These are phyloP conservation scores for Cutaneotrichosporon curvatum DNA, from an alignment of 1,284 basidiomycete genomes.

Conservation along the genomic window DNA sequence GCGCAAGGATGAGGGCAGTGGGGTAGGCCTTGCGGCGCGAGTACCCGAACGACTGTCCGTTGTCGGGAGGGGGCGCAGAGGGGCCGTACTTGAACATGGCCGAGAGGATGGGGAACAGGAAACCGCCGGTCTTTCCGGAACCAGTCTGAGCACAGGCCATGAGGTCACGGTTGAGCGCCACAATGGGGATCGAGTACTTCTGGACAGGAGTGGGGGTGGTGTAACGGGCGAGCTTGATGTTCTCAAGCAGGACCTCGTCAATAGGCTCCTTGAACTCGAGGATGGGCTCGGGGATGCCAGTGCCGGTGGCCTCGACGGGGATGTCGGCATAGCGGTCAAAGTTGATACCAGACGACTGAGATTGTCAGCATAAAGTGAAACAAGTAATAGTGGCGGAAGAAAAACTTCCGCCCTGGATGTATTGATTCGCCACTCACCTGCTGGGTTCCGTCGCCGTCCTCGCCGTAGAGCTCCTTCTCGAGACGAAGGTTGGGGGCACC, in stretches of 20 bases:
- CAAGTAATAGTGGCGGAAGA: slow-evolving; percentile 1
- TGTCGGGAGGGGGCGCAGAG: slow-evolving; percentile 52
- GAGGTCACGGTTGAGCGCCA: slow-evolving; percentile 80
- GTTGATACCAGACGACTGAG: slow-evolving; percentile 95
- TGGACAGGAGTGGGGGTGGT: slow-evolving; percentile 94
- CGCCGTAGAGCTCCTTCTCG: slow-evolving; percentile 95
- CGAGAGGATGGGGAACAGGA: slow-evolving; percentile 98
- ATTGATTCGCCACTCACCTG: slow-evolving; percentile 36
- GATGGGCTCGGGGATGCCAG: slow-evolving; percentile 89
- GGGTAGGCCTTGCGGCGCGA: slow-evolving; percentile 86
- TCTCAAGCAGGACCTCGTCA: slow-evolving; percentile 88
- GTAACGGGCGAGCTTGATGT: slow-evolving; percentile 89
- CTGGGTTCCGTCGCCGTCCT: slow-evolving; percentile 61
- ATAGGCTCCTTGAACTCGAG: slow-evolving; percentile 83
- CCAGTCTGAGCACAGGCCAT: slow-evolving; percentile 99
- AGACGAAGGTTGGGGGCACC: slow-evolving; percentile 75
- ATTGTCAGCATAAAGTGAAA: slow-evolving; percentile 46
- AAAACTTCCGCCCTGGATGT: no score
- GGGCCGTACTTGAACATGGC: slow-evolving; percentile 86
- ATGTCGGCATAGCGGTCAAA: slow-evolving; percentile 99
- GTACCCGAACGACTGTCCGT: slow-evolving; percentile 49
- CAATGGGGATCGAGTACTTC: slow-evolving; percentile 99
- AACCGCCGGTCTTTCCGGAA: slow-evolving; percentile 98
- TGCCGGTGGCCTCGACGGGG: slow-evolving; percentile 95
- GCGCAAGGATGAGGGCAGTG: slow-evolving; percentile 90